These are phyloP conservation scores for Trypethelium eluteriae DNA, from an alignment of 495 filamentous ascomycete genomes.

Conservation along the genomic window DNA sequence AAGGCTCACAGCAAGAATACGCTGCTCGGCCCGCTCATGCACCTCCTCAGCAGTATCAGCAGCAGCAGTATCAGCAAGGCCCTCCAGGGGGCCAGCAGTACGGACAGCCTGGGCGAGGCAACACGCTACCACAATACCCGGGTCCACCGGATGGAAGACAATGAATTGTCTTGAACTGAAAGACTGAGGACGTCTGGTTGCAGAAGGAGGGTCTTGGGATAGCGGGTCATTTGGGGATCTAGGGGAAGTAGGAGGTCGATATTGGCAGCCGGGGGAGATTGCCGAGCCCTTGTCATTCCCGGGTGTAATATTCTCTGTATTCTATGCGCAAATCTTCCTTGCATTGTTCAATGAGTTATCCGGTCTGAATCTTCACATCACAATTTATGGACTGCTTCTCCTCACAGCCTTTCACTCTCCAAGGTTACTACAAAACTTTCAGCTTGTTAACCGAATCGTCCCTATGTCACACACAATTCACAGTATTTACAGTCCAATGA, in stretches of 20 bases:
- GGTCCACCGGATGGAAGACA: neutral
- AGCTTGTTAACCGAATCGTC: too few relatives aligned
- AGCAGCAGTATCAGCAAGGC: conserved; percentile 5
- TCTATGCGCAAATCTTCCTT: conserved; percentile 35
- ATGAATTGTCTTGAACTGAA: neutral
- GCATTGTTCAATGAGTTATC: conserved; percentile 35
- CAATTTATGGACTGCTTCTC: too few relatives aligned
- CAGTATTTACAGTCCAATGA: too few relatives aligned
- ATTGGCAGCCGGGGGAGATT: too few relatives aligned
- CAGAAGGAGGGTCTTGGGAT: too few relatives aligned
- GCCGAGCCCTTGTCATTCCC: too few relatives aligned
- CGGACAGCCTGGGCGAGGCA: neutral
- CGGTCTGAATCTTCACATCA: too few relatives aligned
- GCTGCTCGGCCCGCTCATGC: neutral
- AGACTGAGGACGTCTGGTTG: neutral
- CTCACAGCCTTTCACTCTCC: conserved; percentile 38
- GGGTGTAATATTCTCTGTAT: conserved; percentile 28
- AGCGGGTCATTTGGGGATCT: neutral
- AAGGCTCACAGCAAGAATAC: conserved; percentile 6
- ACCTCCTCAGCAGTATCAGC: neutral
- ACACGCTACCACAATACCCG: conserved; percentile 6
- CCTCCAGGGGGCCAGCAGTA: neutral
- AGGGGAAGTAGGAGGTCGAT: too few relatives aligned
- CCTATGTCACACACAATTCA: too few relatives aligned
- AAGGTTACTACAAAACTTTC: too few relatives aligned